Evolutionary conservation across 805 yeast genomes (phyloP), one percentile per base, ranked within the genome.

Genomic region (Pichia heedii): DNA sequence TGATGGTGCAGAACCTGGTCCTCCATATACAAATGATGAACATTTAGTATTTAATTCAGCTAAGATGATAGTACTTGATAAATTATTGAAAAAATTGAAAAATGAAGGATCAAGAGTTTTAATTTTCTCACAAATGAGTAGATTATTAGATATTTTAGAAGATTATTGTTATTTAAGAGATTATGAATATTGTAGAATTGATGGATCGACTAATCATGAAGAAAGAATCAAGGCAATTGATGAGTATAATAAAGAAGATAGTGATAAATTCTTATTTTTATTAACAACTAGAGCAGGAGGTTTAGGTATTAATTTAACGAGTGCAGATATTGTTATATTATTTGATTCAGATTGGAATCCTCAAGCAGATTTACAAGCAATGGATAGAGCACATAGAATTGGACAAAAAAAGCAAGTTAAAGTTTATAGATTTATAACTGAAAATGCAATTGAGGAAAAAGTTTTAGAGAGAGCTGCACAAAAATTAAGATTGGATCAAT

Each of bases 1-100:
- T 57, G 97, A 90, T 60, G 97, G 98, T n/a, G 98, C 97, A 1
- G 97, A 89, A 62, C 97, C 97, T 0, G 97, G 97, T 10, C 97
- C 97, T 1, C 97, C 97, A 1, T 90, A 72, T 57, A 90, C 97
- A 1, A 90, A 95, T 1, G 97, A 88, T 62, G 97, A 89, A 61
- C 97, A 90, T 64, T 70, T 90, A 50, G 81, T 89, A n/a, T 80
- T 55, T 67, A 90, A 90, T 59, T 74, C 95, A 7, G 96, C 95
- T 26, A 89, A 89, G 60, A 84, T 89, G 89, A 73, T 84, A 42
- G 85, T 90, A 30, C 66, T 89, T 44, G 97, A 89, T 59, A 86
- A 86, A 56, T 68, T 89, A 57, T 65, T 90, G 52, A 79, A 77
- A 51, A 81, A 84, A 52, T 68, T 84, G 60, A 74, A 79, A 53